Evolutionary conservation across 2,329 filamentous ascomycete genomes (phyloP), one percentile per base, ranked within the genome.

Genomic region (Tympanopsis confertula): DNA sequence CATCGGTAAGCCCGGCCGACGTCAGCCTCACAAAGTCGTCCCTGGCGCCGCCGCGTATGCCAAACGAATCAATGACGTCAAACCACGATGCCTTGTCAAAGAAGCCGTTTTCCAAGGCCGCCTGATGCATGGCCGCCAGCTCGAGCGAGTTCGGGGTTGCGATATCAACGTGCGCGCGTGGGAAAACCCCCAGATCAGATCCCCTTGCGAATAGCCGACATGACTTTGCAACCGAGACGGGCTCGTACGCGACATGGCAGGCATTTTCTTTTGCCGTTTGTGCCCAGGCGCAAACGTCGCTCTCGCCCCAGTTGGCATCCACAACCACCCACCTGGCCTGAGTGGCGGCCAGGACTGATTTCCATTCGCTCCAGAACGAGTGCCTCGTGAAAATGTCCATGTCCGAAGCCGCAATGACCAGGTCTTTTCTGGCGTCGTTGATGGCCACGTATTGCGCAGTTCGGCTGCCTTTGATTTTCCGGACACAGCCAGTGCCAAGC

Each of bases 361-460:
- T 67, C 78, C 81, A 86, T 45, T 70, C 62, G 5, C 65, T 54
- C 0, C 67, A 57, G 43, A 72, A 69, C 1, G 66, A 63, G 42
- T 70, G 61, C 13, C 60, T 52, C n/a, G 77, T 70, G 35, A 94
- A 74, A 48, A 94, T 89, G 39, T 69, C 74, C 87, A 96, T 95
- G 53, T 96, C 91, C 4, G 89, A 88, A 86, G 95, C 94, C 35
- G 87, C 89, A 44, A 95, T 60, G n/a, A 88, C 70, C 2, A 98
- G 73, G 44, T 88, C 82, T 56, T 87, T 93, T 42, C 81, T 75
- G 1, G 67, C 66, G 51, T 93, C 84, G 54, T 96, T 98, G 45
- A 96, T 67, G 13, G 89, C 83, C 3, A 96, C 74, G 54, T 96
- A 96, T 55, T 95, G 87, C 1, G 88, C 86, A 2, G 89, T 96